Conservation (phyloP, 163 green algal species). For the Chlamydomonas reinhardtii region DNA sequence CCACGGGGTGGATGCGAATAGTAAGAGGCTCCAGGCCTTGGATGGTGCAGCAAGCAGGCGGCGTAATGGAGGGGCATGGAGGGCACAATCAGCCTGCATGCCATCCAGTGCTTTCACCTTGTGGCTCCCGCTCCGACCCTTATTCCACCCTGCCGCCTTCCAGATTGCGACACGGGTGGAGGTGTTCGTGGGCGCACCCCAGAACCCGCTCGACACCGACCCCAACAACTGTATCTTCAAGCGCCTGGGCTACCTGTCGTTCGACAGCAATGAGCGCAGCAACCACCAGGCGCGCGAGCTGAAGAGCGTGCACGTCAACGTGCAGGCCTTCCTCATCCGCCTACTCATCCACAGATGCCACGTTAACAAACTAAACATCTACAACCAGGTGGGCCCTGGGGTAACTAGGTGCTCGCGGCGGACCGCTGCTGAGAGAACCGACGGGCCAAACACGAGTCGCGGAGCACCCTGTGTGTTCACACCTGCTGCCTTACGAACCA, state of each 20-base stretch:
- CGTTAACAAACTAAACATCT: slow-evolving; percentile 93
- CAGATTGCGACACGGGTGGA: slow-evolving; percentile 90
- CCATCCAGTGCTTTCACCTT: no score
- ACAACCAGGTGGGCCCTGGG: slow-evolving; percentile 81
- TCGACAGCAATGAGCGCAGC: slow-evolving; percentile 93
- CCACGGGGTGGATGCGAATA: no score
- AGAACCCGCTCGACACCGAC: slow-evolving; percentile 30
- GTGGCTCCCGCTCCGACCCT: no score
- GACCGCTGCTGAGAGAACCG: not conserved
- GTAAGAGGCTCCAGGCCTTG: no score
- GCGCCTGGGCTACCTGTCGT: slow-evolving; percentile 90
- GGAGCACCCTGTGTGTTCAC: no score
- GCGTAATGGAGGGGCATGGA: no score
- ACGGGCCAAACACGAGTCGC: no score
- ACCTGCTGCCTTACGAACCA: no score
- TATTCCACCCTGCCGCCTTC: not conserved
- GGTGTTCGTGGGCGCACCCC: slow-evolving; percentile 76
- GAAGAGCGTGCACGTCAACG: slow-evolving; percentile 91
- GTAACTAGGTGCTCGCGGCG: not conserved
- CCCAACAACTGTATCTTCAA: slow-evolving; percentile 59
- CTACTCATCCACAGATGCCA: slow-evolving; percentile 89
- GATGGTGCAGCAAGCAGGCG: no score
- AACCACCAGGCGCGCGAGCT: slow-evolving; percentile 89
- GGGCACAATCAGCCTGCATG: no score
- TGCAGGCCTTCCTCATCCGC: slow-evolving; percentile 72